These are phyloP conservation scores for Linaria vulgaris DNA, from an alignment of 257 asterid species.

Conservation along the genomic window DNA sequence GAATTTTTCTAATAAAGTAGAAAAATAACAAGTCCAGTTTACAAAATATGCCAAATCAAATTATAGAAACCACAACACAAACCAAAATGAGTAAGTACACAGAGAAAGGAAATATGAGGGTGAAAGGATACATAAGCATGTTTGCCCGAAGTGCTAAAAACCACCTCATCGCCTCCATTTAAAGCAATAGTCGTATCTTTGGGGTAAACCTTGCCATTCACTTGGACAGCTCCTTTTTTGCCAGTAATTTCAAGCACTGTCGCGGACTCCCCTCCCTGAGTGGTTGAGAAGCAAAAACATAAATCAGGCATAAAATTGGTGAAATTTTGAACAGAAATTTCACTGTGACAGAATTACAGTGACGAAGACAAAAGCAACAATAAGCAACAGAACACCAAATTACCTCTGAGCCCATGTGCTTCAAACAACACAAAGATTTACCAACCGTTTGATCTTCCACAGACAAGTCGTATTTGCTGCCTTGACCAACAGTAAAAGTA, in stretches of 20 bases:
- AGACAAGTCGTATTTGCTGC: slow-evolving; percentile 62
- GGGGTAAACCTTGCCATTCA: slow-evolving; percentile 67
- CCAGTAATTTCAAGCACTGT: slow-evolving; percentile 81
- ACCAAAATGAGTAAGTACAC: not conserved
- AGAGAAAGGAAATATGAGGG: slow-evolving; percentile 14
- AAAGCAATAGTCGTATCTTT: slow-evolving; percentile 67
- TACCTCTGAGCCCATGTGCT: slow-evolving; percentile 70
- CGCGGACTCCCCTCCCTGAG: slow-evolving; percentile 57
- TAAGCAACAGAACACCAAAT: slow-evolving; percentile 19
- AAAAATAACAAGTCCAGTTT: slow-evolving; percentile 13
- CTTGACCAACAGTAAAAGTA: slow-evolving; percentile 47
- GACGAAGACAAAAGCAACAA: slow-evolving; percentile 3
- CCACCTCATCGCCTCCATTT: slow-evolving; percentile 83
- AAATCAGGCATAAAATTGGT: slow-evolving; percentile 25
- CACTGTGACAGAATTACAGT: slow-evolving; percentile 1
- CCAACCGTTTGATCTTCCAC: slow-evolving; percentile 67
- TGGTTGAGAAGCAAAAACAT: slow-evolving; percentile 9
- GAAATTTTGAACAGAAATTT: slow-evolving; percentile 20
- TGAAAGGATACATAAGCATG: slow-evolving; percentile 88
- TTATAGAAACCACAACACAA: not conserved
- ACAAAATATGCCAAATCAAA: not conserved
- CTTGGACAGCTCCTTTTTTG: slow-evolving; percentile 74
- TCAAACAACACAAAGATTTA: slow-evolving; percentile 68
- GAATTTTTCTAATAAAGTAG: slow-evolving; percentile 3
- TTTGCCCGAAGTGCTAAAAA: slow-evolving; percentile 62